Base-by-base conservation (phyloP, 257 asterid genomes). In the Striga asiatica region DNA sequence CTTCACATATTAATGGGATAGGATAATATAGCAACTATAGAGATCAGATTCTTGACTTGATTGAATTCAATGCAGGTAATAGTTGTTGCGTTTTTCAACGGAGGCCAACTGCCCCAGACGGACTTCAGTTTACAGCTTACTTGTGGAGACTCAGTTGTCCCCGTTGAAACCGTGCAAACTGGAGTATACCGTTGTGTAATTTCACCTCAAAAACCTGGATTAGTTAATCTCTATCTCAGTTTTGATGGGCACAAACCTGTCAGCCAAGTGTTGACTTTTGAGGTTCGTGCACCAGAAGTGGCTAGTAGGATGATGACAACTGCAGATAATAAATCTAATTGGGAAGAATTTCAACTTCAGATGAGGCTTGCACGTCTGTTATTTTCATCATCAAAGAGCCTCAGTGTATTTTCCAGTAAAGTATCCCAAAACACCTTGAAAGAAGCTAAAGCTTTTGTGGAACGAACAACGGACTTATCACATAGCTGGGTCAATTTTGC, bases 121-220 rank as follows among this genome's bases (percentile, higher is more conserved):
- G 67, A 42, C 45, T 63, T 75, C 67, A 67, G 42, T 64, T 50
- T 80, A 57, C 63, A 66, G 50, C 81, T 80, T 50, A 73, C 73
- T 29, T 80, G 86, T 58, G 86, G 86, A 68, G 74, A 76, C 61
- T 65, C 67, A 48, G 45, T 77, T 60, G 50, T 59, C 52, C 81
- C 79, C 59, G 76, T 72, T 25, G 74, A 72, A 65, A 38, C 58
- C 50, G 61, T 78, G 45, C 89, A 80, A 56, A 59, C 69, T 23
- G 94, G 89, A 64, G 89, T 83, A 31, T 78, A 69, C 64, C 84
- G 82, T 53, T 76, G 73, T 69, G 29, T 71, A 12, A 13, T 83
- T 53, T 32, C 78, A 4, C 84, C 94, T 50, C 89, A 78, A 55
- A 54, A 74, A 32, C 89, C 94, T 29, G 82, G 79, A 47, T 41